phyloP scores from a whole-genome alignment of 1,284 basidiomycete genomes.

The Austropuccinia psidii region DNA sequence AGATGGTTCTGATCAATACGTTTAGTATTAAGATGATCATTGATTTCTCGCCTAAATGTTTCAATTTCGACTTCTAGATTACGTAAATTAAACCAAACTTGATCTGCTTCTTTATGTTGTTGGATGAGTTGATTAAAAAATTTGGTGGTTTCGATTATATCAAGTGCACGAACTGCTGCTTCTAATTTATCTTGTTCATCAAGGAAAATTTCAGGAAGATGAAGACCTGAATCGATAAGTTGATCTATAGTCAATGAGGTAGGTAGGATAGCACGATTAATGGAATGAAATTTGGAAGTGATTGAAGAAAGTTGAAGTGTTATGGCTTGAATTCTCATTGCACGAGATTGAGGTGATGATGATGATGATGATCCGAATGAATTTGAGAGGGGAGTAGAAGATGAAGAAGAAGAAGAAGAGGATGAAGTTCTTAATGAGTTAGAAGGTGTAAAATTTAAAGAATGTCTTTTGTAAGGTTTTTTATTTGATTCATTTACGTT shows the following conservation, averaged over 20 bases:
- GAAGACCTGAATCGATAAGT: conserved; percentile 22
- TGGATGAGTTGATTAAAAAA: conserved; percentile 19
- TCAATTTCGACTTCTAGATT: conserved; percentile 9
- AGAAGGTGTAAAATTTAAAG: background rate
- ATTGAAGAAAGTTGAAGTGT: conserved; percentile 30
- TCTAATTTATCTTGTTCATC: conserved; percentile 31
- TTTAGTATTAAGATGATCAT: background rate
- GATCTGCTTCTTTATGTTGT: conserved; percentile 31
- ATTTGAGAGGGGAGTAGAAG: background rate
- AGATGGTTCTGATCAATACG: conserved; percentile 6
- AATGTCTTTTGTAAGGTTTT: background rate
- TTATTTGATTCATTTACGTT: background rate
- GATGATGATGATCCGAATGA: too few relatives aligned
- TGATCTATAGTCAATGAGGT: conserved; percentile 29
- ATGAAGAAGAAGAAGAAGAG: background rate
- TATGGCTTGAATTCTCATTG: conserved; percentile 32
- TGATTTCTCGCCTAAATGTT: conserved; percentile 11
- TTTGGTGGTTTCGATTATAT: background rate
- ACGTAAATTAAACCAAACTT: conserved; percentile 24
- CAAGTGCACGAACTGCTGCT: conserved; percentile 2
- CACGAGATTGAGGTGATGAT: conserved; percentile 25
- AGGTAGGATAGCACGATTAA: conserved; percentile 15
- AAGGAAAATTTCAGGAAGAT: conserved; percentile 31
- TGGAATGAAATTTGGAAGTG: conserved; percentile 23
- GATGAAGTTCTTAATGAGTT: background rate